phyloP scores from a whole-genome alignment of 208 protist species.

The Entamoeba moshkovskii region DNA sequence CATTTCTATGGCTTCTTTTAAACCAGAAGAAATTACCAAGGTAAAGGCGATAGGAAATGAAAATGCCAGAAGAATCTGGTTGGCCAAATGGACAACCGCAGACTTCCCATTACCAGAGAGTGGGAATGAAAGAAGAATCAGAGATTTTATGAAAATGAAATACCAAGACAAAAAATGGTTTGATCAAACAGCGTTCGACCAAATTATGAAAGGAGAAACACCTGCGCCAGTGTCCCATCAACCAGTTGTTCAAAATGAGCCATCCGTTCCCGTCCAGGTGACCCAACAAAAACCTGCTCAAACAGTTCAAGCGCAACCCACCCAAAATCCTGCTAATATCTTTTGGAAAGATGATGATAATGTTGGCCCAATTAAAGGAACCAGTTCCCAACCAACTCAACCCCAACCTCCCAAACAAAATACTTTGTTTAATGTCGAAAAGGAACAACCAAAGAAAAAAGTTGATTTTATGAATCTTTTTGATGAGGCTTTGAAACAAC shows the following conservation, averaged over 20 bases:
- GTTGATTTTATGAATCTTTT: not conserved
- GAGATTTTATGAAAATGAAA: conserved; percentile 1
- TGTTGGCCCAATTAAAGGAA: not conserved
- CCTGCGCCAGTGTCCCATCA: not conserved
- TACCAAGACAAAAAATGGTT: conserved; percentile 5
- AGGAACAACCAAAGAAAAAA: not conserved
- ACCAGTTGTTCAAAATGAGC: not conserved
- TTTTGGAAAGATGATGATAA: not conserved
- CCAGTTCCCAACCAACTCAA: not conserved
- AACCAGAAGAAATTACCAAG: not conserved
- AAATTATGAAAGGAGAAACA: not conserved
- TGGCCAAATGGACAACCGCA: not conserved
- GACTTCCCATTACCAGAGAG: not conserved
- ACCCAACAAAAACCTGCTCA: not conserved
- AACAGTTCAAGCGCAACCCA: not conserved
- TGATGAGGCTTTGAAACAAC: not conserved
- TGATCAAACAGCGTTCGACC: not conserved
- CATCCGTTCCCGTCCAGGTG: not conserved
- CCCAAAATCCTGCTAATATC: not conserved
- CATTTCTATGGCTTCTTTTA: not conserved
- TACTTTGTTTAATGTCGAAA: not conserved
- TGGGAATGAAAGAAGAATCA: not conserved
- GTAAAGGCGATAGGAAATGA: not conserved
- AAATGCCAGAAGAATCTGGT: not conserved
- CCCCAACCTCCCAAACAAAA: not conserved